Conservation (phyloP, 345 rosid species). For the Brassica incana region DNA sequence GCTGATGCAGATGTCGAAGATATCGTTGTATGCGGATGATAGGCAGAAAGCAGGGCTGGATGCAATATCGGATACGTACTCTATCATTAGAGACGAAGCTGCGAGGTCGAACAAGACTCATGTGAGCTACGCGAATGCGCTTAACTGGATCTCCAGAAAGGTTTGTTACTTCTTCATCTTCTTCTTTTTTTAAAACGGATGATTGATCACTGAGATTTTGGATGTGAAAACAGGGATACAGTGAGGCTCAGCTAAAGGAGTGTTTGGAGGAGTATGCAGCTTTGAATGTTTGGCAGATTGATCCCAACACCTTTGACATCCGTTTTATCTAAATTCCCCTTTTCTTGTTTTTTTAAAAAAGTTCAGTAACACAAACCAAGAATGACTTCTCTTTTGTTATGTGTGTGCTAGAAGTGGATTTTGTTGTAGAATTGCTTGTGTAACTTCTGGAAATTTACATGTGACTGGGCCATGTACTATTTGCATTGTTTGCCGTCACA, state of each 20-base stretch:
- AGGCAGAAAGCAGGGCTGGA: constrained; percentile 88
- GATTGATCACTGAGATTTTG: constrained; percentile 14
- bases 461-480: background rate
- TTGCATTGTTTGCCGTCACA: background rate
- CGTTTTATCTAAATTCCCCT: constrained; percentile 59
- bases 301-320: constrained; percentile 86
- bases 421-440: background rate
- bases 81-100: constrained; percentile 95
- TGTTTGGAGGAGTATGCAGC: constrained; percentile 98
- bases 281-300: constrained; percentile 95
- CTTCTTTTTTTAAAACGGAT: background rate
- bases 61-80: constrained; percentile 95
- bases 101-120: constrained; percentile 78
- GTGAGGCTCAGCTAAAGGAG: constrained; percentile 97
- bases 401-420: background rate
- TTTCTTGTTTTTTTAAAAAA: background rate
- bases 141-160: constrained; percentile 99
- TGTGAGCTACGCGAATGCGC: constrained; percentile 81
- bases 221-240: constrained; percentile 76
- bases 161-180: constrained; percentile 43
- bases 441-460: background rate
- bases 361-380: background rate
- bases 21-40: constrained; percentile 92
- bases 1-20: constrained; percentile 97
- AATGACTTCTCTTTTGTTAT: background rate